A percentile compares a stretch with the other conserved stretches of the same genome.
phyloP scores from a whole-genome alignment of 208 protist species.

The Trypanosoma avium region DNA sequence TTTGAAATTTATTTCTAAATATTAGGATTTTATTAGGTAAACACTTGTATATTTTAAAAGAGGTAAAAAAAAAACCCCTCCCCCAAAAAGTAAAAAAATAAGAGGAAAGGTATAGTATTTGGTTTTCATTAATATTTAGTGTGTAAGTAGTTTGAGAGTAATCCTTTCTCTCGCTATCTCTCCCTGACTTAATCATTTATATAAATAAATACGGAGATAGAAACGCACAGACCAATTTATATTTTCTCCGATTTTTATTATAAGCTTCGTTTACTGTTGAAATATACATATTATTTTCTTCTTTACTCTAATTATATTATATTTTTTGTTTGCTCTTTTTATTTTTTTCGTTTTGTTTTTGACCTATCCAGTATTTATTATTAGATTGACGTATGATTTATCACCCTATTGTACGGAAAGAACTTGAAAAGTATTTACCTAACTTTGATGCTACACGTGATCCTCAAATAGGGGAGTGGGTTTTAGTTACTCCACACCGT shows the following conservation, averaged over 20 bases:
- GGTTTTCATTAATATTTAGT: too few relatives aligned
- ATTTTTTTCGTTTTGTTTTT: conserved; percentile 14
- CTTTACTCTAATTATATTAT: neutral
- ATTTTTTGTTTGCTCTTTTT: conserved; percentile 24
- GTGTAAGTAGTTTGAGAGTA: too few relatives aligned
- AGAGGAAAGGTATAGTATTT: too few relatives aligned
- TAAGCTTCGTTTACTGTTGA: neutral
- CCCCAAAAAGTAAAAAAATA: too few relatives aligned
- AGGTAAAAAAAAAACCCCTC: too few relatives aligned
- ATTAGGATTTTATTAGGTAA: too few relatives aligned
- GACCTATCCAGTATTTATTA: neutral
- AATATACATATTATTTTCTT: conserved; percentile 2
- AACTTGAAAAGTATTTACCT: conserved; percentile 62
- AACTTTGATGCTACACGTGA: conserved; percentile 64
- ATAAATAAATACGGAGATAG: too few relatives aligned
- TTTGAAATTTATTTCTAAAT: too few relatives aligned
- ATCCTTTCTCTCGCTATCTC: too few relatives aligned
- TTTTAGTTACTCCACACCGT: conserved; percentile 62
- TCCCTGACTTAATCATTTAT: too few relatives aligned
- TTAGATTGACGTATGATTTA: conserved; percentile 6
- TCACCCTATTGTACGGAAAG: conserved; percentile 34
- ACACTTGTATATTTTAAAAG: too few relatives aligned
- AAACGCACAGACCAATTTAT: too few relatives aligned
- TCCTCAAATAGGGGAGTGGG: conserved; percentile 79
- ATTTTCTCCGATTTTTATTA: conserved; percentile 2